Conservation (phyloP, 1,139 yeast genomes). For the Groenewaldozyma sp. region DNA sequence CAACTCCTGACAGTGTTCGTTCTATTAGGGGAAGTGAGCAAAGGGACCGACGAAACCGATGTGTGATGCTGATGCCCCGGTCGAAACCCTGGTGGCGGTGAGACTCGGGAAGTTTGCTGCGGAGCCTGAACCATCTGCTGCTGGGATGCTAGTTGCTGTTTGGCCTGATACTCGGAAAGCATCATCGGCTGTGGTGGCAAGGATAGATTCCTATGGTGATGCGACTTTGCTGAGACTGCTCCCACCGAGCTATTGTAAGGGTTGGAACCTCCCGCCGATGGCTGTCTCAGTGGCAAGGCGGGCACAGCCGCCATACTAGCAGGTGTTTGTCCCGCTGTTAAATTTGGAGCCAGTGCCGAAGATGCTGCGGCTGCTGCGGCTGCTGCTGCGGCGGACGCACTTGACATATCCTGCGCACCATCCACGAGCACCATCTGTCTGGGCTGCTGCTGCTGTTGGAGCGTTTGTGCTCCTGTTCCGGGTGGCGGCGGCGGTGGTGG, state of each 20-base stretch:
- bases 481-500: conserved; percentile 6
- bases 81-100: conserved; percentile 4
- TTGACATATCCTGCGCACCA: no score
- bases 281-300: conserved; percentile 7
- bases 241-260: conserved; percentile 4
- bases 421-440: no score
- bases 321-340: no score
- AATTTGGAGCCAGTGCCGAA: conserved; percentile 1
- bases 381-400: no score
- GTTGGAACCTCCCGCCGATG: conserved; percentile 4
- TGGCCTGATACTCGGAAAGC: conserved; percentile 14
- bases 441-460: conserved; percentile 7
- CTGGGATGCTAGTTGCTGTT: conserved; percentile 9
- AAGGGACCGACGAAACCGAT: background rate
- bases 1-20: background rate
- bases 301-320: conserved; percentile 9
- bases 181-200: conserved; percentile 20
- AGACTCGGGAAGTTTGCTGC: conserved; percentile 4
- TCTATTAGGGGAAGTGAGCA: conserved; percentile 1
- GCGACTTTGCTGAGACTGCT: conserved; percentile 4
- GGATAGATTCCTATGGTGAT: conserved; percentile 21
- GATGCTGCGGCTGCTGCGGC: conserved; percentile 4
- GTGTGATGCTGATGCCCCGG: conserved; percentile 1
- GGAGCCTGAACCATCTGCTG: conserved; percentile 5
- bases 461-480: background rate